Evolutionary conservation across 225 moss, liverwort and hornwort genomes (phyloP).

Genomic region (Pleurozium schreberi): DNA sequence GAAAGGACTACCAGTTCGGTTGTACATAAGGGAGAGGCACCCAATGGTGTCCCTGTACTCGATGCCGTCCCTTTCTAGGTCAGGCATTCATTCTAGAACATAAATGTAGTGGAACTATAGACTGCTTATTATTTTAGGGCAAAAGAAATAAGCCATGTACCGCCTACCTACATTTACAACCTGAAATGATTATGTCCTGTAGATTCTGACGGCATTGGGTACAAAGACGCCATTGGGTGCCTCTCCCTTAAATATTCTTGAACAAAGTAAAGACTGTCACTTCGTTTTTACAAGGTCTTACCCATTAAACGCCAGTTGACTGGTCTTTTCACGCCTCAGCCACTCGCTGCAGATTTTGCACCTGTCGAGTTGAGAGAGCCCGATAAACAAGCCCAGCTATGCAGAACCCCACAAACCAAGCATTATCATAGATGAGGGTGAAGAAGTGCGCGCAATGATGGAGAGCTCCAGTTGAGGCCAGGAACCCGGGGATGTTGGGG

Average conservation of each 20-base stretch:
- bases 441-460: slow-evolving; percentile 27
- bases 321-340: neutral
- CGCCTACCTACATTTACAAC: no score
- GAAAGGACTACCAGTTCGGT: neutral
- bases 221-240: no score
- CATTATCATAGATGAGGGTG: slow-evolving; percentile 50
- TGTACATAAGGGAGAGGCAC: no score
- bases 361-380: slow-evolving; percentile 11
- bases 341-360: neutral
- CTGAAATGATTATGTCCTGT: no score
- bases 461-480: slow-evolving; percentile 28
- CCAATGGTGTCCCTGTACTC: no score
- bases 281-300: neutral
- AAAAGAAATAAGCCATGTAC: no score
- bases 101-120: no score
- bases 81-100: no score
- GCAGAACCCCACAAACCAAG: slow-evolving; percentile 83
- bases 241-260: neutral
- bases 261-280: neutral
- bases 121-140: no score
- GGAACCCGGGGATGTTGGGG: slow-evolving; percentile 74
- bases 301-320: neutral
- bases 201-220: no score
- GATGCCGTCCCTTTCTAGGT: no score
- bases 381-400: slow-evolving; percentile 50